Conservation (phyloP, 1,284 basidiomycete species). For the Ceratobasidium sp. region DNA sequence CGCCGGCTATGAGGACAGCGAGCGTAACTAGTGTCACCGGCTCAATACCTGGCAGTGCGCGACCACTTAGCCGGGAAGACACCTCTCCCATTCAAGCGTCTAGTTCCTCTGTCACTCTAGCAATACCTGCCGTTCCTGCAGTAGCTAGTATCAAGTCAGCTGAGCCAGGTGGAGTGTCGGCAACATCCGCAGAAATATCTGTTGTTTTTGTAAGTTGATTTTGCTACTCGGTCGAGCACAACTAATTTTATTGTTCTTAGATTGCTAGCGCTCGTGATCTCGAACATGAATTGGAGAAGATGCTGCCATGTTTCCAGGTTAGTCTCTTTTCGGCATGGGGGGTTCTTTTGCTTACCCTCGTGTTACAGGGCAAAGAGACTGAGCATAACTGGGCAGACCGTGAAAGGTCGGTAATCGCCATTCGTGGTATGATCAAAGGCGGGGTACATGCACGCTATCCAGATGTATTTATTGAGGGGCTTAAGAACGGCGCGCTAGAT, state of each 20-base stretch:
- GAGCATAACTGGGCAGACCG: conserved; percentile 95
- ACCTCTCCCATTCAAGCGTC: neutral
- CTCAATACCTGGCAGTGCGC: conserved; percentile 1
- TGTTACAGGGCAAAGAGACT: conserved; percentile 85
- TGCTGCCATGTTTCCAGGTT: conserved; percentile 85
- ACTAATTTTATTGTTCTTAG: conserved; percentile 57
- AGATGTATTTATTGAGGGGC: conserved; percentile 76
- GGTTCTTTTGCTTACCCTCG: conserved; percentile 42
- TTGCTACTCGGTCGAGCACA: neutral
- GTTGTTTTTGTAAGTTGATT: conserved; percentile 61
- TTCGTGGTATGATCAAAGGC: conserved; percentile 93
- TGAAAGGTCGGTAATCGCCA: conserved; percentile 79
- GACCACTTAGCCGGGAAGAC: conserved; percentile 29
- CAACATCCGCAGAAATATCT: conserved; percentile 67
- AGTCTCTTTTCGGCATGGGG: conserved; percentile 45
- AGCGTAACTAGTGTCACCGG: conserved; percentile 34
- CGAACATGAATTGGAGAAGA: conserved; percentile 82
- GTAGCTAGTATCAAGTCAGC: conserved; percentile 24
- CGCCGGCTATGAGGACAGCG: conserved; percentile 3
- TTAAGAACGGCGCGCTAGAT: conserved; percentile 83
- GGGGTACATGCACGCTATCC: conserved; percentile 78
- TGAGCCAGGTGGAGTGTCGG: conserved; percentile 47
- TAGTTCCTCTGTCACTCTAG: conserved; percentile 1
- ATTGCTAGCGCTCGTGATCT: conserved; percentile 87
- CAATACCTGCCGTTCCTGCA: conserved; percentile 12